Percentiles rank a stretch among this genome's conserved stretches.
phyloP scores from a whole-genome alignment of 2,329 filamentous ascomycete genomes.

The Bipolaris gigantea region DNA sequence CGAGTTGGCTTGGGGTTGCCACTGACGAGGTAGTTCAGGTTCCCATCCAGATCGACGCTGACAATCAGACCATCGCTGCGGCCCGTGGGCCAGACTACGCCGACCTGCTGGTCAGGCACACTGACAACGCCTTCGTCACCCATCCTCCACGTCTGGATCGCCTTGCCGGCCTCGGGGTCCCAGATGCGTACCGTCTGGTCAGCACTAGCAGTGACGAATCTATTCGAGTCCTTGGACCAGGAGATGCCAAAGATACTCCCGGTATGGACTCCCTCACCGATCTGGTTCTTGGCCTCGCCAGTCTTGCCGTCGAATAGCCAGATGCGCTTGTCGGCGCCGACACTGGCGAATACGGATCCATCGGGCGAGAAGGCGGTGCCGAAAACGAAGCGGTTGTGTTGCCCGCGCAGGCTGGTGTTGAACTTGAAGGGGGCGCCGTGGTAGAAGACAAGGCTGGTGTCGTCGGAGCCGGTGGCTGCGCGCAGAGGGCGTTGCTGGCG shows the following conservation, averaged over 20 bases:
- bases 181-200: slow-evolving; percentile 95
- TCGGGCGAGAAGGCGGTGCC: slow-evolving; percentile 89
- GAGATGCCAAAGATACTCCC: slow-evolving; percentile 92
- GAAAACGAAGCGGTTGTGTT: slow-evolving; percentile 88
- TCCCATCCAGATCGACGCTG: slow-evolving; percentile 82
- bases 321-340: slow-evolving; percentile 89
- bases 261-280: slow-evolving; percentile 83
- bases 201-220: slow-evolving; percentile 86
- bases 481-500: slow-evolving; percentile 87
- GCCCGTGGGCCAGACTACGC: slow-evolving; percentile 84
- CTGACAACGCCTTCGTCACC: slow-evolving; percentile 72
- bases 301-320: slow-evolving; percentile 97
- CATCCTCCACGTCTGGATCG: slow-evolving; percentile 80
- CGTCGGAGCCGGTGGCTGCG: slow-evolving; percentile 88
- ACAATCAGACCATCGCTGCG: slow-evolving; percentile 86
- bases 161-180: slow-evolving; percentile 80
- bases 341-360: slow-evolving; percentile 77
- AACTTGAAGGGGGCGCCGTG: slow-evolving; percentile 97
- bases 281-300: slow-evolving; percentile 74
- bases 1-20: slow-evolving; percentile 69
- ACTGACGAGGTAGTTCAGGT: slow-evolving; percentile 84
- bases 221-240: slow-evolving; percentile 84
- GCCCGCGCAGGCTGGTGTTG: slow-evolving; percentile 74
- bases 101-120: slow-evolving; percentile 86
- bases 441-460: slow-evolving; percentile 86